Percentiles rank a stretch among this genome's conserved stretches.
Conservation (phyloP, 2,329 filamentous ascomycete genomes). For the Cladosporium sp. region DNA sequence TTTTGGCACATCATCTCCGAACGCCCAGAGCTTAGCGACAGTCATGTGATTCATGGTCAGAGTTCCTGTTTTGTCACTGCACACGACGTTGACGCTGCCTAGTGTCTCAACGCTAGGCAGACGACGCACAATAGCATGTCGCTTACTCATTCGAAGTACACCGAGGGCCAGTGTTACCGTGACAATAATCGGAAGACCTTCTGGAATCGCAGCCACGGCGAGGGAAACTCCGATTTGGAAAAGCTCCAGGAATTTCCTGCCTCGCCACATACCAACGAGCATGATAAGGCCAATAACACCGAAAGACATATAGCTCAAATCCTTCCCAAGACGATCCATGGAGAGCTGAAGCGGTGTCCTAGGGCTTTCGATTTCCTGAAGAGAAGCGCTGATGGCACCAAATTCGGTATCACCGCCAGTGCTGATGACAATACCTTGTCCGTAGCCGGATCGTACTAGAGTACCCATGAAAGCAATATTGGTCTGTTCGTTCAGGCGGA, state of each 20-base stretch:
- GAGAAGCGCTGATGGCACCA: constrained; percentile 88
- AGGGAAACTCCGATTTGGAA: constrained; percentile 97
- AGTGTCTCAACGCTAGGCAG: constrained; percentile 96
- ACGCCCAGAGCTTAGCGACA: constrained; percentile 93
- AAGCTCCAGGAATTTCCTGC: constrained; percentile 84
- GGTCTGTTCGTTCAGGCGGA: constrained; percentile 67
- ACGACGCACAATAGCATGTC: constrained; percentile 89
- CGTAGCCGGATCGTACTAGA: constrained; percentile 87
- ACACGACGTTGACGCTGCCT: constrained; percentile 99
- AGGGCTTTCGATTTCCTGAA: constrained; percentile 92
- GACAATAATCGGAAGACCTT: constrained; percentile 95
- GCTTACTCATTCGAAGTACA: constrained; percentile 91
- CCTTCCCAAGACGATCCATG: constrained; percentile 95
- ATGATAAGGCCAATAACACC: constrained; percentile 91
- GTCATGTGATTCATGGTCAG: constrained; percentile 98
- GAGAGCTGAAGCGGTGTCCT: constrained; percentile 89
- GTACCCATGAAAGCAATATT: constrained; percentile 99
- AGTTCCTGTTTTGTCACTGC: constrained; percentile 96
- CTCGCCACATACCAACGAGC: constrained; percentile 81
- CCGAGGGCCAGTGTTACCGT: constrained; percentile 93
- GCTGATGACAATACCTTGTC: constrained; percentile 94
- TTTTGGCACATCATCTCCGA: constrained; percentile 52
- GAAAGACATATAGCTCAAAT: constrained; percentile 95
- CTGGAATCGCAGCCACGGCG: constrained; percentile 91
- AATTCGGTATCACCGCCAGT: constrained; percentile 93